These are phyloP conservation scores for Botrytis tulipae DNA, from an alignment of 2,329 filamentous ascomycete genomes.

Conservation along the genomic window DNA sequence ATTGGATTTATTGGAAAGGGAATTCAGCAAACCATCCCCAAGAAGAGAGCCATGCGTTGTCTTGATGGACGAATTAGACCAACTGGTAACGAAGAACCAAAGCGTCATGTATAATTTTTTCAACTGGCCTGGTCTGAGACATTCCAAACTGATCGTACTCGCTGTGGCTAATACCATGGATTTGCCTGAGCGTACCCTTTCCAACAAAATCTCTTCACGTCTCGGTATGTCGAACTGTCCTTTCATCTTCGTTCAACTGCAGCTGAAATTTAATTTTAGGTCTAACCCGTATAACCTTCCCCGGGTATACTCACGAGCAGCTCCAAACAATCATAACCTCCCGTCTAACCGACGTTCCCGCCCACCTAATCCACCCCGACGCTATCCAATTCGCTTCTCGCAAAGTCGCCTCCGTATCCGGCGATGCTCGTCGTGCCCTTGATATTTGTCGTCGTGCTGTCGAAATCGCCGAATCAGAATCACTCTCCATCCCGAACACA, in stretches of 20 bases:
- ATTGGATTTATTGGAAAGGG: conserved; percentile 82
- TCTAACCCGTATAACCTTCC: conserved; percentile 92
- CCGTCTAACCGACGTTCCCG: conserved; percentile 83
- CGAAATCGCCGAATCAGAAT: conserved; percentile 83
- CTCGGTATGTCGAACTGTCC: conserved; percentile 46
- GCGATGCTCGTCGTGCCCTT: conserved; percentile 85
- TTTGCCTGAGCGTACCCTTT: conserved; percentile 88
- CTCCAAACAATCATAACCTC: conserved; percentile 96
- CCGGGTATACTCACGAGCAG: conserved; percentile 95
- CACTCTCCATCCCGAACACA: conserved; percentile 50
- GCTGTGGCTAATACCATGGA: conserved; percentile 99
- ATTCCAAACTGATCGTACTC: conserved; percentile 90
- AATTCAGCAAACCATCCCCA: conserved; percentile 89
- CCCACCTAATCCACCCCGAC: conserved; percentile 86
- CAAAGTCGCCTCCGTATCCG: conserved; percentile 94
- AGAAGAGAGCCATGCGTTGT: conserved; percentile 93
- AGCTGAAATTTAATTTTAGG: conserved; percentile 44
- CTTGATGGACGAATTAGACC: conserved; percentile 96
- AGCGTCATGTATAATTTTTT: conserved; percentile 99
- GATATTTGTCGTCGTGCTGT: conserved; percentile 96
- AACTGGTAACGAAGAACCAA: conserved; percentile 96
- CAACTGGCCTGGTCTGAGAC: conserved; percentile 92
- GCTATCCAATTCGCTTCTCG: conserved; percentile 94
- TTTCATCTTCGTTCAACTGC: not conserved
- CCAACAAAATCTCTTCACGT: conserved; percentile 97